Evolutionary conservation across 164 flowering plant genomes (phyloP).

Genomic region (Annona squamosa): DNA sequence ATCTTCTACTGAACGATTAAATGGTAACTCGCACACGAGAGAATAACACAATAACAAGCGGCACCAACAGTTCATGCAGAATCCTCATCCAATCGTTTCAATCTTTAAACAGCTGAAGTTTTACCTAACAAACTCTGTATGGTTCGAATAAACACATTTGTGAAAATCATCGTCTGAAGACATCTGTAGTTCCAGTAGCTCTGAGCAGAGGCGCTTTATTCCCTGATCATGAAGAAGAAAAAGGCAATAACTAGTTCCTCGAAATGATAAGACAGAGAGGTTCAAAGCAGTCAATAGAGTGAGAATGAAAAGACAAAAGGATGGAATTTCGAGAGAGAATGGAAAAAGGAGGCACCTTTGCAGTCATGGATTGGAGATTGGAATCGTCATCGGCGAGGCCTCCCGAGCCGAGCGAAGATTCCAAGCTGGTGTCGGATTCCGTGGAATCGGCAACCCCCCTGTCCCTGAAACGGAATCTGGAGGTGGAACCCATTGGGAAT

Average conservation of each 20-base stretch:
- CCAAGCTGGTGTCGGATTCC: constrained; percentile 21
- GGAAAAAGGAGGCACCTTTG: constrained; percentile 30
- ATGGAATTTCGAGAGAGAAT: too few species aligned
- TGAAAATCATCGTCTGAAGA: constrained; percentile 56
- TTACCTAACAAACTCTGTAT: constrained; percentile 53
- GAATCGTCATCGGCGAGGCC: constrained; percentile 20
- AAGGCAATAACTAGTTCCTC: neutral
- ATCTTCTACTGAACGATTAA: too few species aligned
- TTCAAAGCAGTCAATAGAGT: neutral
- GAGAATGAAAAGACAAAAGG: too few species aligned
- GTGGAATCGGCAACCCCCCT: constrained; percentile 24
- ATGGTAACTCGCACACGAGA: neutral
- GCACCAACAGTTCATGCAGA: neutral
- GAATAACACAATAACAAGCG: neutral
- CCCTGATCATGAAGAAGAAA: constrained; percentile 31
- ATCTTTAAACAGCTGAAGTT: neutral
- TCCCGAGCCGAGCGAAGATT: constrained; percentile 22
- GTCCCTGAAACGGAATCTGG: constrained; percentile 49
- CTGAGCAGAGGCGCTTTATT: constrained; percentile 60
- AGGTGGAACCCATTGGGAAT: constrained; percentile 24
- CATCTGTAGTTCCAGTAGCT: constrained; percentile 54
- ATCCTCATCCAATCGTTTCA: neutral
- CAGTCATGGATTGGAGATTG: constrained; percentile 53
- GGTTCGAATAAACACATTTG: constrained; percentile 34
- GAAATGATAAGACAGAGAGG: neutral